Evolutionary conservation across 352 stramenopile genomes (phyloP).

Genomic region (Globisporangium camurandrum): DNA sequence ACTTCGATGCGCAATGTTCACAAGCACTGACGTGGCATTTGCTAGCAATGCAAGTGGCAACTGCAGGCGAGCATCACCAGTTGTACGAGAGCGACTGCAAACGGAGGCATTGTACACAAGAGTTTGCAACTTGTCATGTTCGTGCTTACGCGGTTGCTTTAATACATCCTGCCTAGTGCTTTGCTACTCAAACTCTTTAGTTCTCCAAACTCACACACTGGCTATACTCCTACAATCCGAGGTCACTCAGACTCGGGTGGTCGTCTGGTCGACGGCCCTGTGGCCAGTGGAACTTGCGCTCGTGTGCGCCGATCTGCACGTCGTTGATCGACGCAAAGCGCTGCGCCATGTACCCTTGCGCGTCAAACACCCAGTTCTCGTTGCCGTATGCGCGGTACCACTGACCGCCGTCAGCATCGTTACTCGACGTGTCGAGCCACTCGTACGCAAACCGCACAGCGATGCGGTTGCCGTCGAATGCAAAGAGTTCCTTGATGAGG

Average conservation of each 20-base stretch:
- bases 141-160: too few species aligned
- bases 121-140: too few species aligned
- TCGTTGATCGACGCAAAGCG: conserved; percentile 87
- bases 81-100: too few species aligned
- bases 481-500: conserved; percentile 88
- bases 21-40: too few species aligned
- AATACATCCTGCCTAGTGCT: too few species aligned
- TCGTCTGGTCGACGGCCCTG: conserved; percentile 44
- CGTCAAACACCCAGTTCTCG: conserved; percentile 88
- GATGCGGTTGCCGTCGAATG: conserved; percentile 75
- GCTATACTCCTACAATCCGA: conserved; percentile 18
- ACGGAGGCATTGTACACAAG: too few species aligned
- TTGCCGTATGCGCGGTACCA: conserved; percentile 86
- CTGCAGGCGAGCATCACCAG: too few species aligned
- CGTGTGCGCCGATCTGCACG: conserved; percentile 52
- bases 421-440: conserved; percentile 31
- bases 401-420: conserved; percentile 20
- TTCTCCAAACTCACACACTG: too few species aligned
- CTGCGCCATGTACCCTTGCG: conserved; percentile 71
- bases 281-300: conserved; percentile 63
- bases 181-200: too few species aligned
- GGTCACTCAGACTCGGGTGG: conserved; percentile 28
- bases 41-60: too few species aligned
- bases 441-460: conserved; percentile 88
- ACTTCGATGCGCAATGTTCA: too few species aligned